Percentiles rank a stretch among this genome's conserved stretches.
Conservation (phyloP, 805 yeast genomes). For the Brettanomyces bruxellensis region DNA sequence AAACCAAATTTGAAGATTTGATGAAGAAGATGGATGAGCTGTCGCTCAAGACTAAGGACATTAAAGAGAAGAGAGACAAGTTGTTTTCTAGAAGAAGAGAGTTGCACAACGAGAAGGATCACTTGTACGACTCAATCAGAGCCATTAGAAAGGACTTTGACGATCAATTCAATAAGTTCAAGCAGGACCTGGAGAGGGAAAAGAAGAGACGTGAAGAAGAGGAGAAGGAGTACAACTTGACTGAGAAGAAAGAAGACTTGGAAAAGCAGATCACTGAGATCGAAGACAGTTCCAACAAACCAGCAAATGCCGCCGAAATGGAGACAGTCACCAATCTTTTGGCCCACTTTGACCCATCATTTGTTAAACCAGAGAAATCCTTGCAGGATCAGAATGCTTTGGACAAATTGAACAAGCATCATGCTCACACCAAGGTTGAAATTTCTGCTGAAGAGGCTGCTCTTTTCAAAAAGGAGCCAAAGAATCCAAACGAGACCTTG, state of each 20-base stretch:
- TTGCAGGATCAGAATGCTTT: conserved; percentile 4
- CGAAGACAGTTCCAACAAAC: conserved; percentile 59
- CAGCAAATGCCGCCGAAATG: conserved; percentile 81
- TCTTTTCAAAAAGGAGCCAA: conserved; percentile 33
- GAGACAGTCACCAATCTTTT: conserved; percentile 65
- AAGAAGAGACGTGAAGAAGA: conserved; percentile 59
- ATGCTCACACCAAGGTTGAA: conserved; percentile 39
- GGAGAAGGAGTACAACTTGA: conserved; percentile 44
- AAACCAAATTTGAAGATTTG: conserved; percentile 56
- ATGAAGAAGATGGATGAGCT: conserved; percentile 65
- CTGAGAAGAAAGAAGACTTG: conserved; percentile 40
- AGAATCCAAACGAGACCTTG: conserved; percentile 37
- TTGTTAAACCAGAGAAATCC: conserved; percentile 44
- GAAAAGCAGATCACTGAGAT: conserved; percentile 57
- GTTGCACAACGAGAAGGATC: conserved; percentile 60
- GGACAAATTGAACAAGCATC: conserved; percentile 8
- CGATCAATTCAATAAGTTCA: conserved; percentile 64
- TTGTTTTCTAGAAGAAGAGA: conserved; percentile 59
- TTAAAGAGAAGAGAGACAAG: conserved; percentile 56
- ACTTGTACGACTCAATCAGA: conserved; percentile 55
- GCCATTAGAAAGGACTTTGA: conserved; percentile 67
- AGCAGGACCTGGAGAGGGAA: conserved; percentile 59
- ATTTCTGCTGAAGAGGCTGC: conserved; percentile 52
- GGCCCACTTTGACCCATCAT: conserved; percentile 67
- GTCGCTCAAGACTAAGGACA: conserved; percentile 47